Percentiles rank a stretch among this genome's conserved stretches.
These are phyloP conservation scores for Panicum virgatum DNA, from an alignment of 202 grass and related monocot genomes.

Conservation along the genomic window DNA sequence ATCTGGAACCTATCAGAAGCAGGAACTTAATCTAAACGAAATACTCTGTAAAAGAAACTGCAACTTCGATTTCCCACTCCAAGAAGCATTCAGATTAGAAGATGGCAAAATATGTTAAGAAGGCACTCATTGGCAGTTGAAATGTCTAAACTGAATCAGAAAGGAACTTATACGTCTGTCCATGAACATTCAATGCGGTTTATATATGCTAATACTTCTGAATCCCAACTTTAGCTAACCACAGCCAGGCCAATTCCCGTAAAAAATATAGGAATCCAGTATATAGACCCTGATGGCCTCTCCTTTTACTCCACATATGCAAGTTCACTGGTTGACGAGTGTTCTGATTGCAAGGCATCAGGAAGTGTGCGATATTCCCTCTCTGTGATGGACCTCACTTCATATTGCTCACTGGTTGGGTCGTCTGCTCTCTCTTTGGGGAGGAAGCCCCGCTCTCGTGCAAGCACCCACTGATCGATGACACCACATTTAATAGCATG, in stretches of 20 bases:
- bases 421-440: slow-evolving; percentile 37
- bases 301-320: slow-evolving; percentile 35
- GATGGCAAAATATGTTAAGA: background rate
- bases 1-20: background rate
- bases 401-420: slow-evolving; percentile 25
- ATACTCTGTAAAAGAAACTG: background rate
- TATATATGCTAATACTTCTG: slow-evolving; percentile 29
- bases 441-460: slow-evolving; percentile 52
- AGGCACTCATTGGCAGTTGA: background rate
- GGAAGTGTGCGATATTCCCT: slow-evolving; percentile 58
- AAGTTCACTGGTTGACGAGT: slow-evolving; percentile 8
- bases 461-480: slow-evolving; percentile 69
- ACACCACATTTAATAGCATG: slow-evolving; percentile 73
- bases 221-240: slow-evolving; percentile 13
- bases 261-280: background rate
- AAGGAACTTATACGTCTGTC: too few species aligned
- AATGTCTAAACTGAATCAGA: too few species aligned
- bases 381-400: slow-evolving; percentile 52
- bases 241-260: background rate
- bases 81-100: background rate
- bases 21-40: background rate
- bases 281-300: background rate
- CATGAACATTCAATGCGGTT: too few species aligned
- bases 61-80: background rate
- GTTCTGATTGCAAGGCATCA: background rate